Evolutionary conservation across 139 green algal genomes (phyloP), one percentile per base, ranked within the genome.

Genomic region (Protoeuglena noctilucae): DNA sequence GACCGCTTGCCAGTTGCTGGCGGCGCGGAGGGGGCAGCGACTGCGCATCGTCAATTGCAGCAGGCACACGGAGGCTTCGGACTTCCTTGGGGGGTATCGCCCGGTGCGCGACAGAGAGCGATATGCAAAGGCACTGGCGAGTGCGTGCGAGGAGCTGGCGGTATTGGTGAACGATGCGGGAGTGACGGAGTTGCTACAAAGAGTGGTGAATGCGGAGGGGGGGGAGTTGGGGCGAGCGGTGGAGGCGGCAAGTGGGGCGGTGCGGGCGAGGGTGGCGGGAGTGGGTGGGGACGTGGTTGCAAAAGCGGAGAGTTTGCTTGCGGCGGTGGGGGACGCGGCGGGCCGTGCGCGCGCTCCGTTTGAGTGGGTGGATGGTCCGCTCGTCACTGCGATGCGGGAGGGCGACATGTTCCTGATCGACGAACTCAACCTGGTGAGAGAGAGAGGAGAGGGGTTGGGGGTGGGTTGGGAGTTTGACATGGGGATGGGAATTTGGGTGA

Each of bases 11-110:
- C 92, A 98, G 76, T 65, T 95, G 68, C 60, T 92, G 24, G 85
- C 88, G 17, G 62, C 83, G 26, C 76, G 92, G 59, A 60, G 74
- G 3, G 71, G 66, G 25, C 85, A 89, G 66, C 60, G 57, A 17
- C 72, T 99, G 57, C 81, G 86, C 54, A 93, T 94, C 39, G 61
- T 98, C 62, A 98, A 98, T 71, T 98, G 92, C 78, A 94, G 96
- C 73, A 85, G 96, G 70, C 88, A 96, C 79, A 96, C 92, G 2
- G 92, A 99, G 70, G 85, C 87, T 3, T 83, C 78, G 0, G 92
- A 99, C 77, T 94, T 99, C 60, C 62, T 99, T 48, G 92, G 92
- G 23, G 84, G 89, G 5, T 97, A 88, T 62, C 51, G 89, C 4
- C 89, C 89, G 0, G 61, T 64, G 41, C 59, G 59, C 41, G 53